Evolutionary conservation across 2,329 filamentous ascomycete genomes (phyloP).

Genomic region (Colletotrichum sp.): DNA sequence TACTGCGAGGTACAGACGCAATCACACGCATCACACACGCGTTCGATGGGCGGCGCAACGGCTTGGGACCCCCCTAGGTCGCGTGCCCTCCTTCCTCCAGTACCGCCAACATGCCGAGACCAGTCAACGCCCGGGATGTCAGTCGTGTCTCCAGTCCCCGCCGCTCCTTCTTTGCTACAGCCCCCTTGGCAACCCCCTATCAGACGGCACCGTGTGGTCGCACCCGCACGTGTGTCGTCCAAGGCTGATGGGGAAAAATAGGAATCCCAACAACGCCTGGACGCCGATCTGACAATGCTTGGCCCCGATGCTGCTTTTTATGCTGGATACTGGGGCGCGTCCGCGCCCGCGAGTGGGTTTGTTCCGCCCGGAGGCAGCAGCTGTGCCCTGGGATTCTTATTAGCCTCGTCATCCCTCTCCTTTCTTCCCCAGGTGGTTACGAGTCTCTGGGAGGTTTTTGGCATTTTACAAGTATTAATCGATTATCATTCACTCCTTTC

Average conservation of each 20-base stretch:
- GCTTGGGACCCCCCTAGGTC: background rate
- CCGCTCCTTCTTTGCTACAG: background rate
- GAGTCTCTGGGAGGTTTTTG: background rate
- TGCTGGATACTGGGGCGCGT: background rate
- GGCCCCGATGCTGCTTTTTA: background rate
- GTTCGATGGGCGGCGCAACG: background rate
- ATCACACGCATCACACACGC: background rate
- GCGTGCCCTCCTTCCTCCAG: slow-evolving; percentile 11
- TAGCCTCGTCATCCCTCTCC: background rate
- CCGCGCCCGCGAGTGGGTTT: slow-evolving; percentile 5
- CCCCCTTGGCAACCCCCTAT: background rate
- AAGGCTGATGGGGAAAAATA: slow-evolving; percentile 4
- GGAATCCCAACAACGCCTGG: background rate
- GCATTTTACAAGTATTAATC: background rate
- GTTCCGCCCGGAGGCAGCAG: background rate
- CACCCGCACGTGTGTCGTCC: background rate
- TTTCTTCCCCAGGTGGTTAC: background rate
- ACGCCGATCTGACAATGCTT: slow-evolving; percentile 13
- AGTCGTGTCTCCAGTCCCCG: slow-evolving; percentile 16
- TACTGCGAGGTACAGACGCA: background rate
- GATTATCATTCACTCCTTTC: background rate
- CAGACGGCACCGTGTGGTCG: slow-evolving; percentile 11
- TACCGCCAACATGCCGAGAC: background rate
- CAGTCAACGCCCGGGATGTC: background rate
- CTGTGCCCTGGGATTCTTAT: background rate